Base-by-base conservation (phyloP, 495 filamentous ascomycete genomes). In the Aspergillus indologenus region DNA sequence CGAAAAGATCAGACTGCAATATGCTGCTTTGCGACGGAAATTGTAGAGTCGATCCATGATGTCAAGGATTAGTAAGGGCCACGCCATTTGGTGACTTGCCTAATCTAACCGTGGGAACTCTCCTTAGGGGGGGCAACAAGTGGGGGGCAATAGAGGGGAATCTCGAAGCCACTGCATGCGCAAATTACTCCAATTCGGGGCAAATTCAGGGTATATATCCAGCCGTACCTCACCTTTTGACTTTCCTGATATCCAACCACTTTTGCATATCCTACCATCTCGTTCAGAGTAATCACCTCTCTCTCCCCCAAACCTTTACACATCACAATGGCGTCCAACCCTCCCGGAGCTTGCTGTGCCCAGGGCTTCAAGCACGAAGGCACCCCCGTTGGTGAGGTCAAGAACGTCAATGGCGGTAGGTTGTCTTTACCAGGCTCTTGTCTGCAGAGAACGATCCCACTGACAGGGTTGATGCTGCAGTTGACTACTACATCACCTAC, bases 321-420 rank as follows among this genome's bases (percentile, higher is more conserved):
- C 3, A 55, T 59, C 65, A 76, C 56, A 45, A 86, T 86, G 83
- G 80, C 83, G 20, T 85, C 83, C 21, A 75, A 84, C 65, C 75
- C 81, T 24, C 83, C 83, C 34, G 76, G 69, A 60, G 66, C 74
- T 53, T 86, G 83, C 75, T 86, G 83, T 62, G 77, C 78, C 60
- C 64, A 79, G 64, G 83, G 83, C 66, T 76, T 79, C 72, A 77
- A 71, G 67, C 77, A 79, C 54, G 72, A 78, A 65, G 77, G 77
- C 49, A 71, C 61, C 53, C 71, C 77, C 40, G 57, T 68, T 51
- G 77, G 72, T 61, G 75, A 78, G 59, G 55, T 62, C 45, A 78
- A 79, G 75, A 65, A 65, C 55, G 67, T 77, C 58, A 64, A 65
- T 34, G 72, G 72, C 59, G 68, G 76, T 78, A 54, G 61, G 74